Percentiles rank a stretch among this genome's conserved stretches.
Conservation (phyloP, 495 filamentous ascomycete species). For the Achaetomiella virescens region DNA sequence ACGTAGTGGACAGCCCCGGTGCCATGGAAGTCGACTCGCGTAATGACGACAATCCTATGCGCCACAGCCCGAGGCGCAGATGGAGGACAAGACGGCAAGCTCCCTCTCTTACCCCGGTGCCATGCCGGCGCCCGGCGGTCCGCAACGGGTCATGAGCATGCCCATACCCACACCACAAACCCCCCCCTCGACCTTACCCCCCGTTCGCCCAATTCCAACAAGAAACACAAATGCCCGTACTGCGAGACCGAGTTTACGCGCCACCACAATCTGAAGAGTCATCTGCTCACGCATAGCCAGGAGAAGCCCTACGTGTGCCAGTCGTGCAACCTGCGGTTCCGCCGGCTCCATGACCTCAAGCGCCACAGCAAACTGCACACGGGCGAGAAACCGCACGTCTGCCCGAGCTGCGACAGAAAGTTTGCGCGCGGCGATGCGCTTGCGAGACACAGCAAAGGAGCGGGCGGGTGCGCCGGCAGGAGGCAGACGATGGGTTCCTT, state of each 20-base stretch:
- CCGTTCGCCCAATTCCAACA: slow-evolving; percentile 56
- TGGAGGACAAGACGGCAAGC: slow-evolving; percentile 42
- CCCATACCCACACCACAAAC: slow-evolving; percentile 54
- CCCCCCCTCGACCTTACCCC: slow-evolving; percentile 40
- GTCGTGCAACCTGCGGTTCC: slow-evolving; percentile 82
- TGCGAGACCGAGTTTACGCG: slow-evolving; percentile 95
- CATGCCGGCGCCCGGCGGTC: slow-evolving; percentile 41
- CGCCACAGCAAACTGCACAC: slow-evolving; percentile 94
- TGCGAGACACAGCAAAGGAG: slow-evolving; percentile 90
- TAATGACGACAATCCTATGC: slow-evolving; percentile 29
- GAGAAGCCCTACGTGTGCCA: slow-evolving; percentile 94
- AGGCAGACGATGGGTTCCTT: slow-evolving; percentile 83
- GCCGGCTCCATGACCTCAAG: slow-evolving; percentile 91
- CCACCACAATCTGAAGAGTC: slow-evolving; percentile 98
- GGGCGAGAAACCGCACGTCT: slow-evolving; percentile 90
- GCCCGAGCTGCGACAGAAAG: slow-evolving; percentile 83
- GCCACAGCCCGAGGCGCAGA: slow-evolving; percentile 39
- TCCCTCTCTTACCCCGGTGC: slow-evolving; percentile 42
- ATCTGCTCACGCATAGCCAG: slow-evolving; percentile 95
- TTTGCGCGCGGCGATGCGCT: slow-evolving; percentile 95
- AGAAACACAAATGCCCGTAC: slow-evolving; percentile 94
- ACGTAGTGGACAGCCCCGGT: slow-evolving; percentile 37
- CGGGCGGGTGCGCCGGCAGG: slow-evolving; percentile 89
- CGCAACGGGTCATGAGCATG: slow-evolving; percentile 66
- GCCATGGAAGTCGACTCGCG: slow-evolving; percentile 41